phyloP scores from a whole-genome alignment of 108 stramenopile species.

The Pseudonitzschia multistriata region DNA sequence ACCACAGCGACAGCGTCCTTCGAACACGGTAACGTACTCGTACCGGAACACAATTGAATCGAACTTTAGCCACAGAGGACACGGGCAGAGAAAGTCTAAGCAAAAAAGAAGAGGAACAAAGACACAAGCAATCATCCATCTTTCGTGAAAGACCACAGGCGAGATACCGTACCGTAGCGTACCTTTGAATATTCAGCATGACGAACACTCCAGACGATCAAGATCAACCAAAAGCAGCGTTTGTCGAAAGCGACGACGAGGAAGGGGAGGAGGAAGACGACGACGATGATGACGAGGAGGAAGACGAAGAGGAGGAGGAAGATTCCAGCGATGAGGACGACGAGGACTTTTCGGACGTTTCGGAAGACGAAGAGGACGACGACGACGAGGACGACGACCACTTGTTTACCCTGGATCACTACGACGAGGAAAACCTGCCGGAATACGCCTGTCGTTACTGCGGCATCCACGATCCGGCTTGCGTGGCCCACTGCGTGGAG shows the following conservation, averaged over 20 bases:
- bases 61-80: no score
- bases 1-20: no score
- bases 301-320: slow-evolving; percentile 46
- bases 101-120: no score
- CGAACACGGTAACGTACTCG: no score
- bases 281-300: slow-evolving; percentile 39
- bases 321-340: slow-evolving; percentile 30
- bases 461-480: slow-evolving; percentile 92
- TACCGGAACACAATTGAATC: no score
- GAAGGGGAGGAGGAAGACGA: neutral
- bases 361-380: slow-evolving; percentile 52
- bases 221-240: neutral
- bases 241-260: neutral
- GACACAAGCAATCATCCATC: no score
- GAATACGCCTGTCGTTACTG: slow-evolving; percentile 95
- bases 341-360: slow-evolving; percentile 31
- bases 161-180: no score
- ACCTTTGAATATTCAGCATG: no score
- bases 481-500: slow-evolving; percentile 94
- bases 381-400: slow-evolving; percentile 61
- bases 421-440: slow-evolving; percentile 76
- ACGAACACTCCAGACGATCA: neutral
- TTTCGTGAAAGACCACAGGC: no score
- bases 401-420: slow-evolving; percentile 59
- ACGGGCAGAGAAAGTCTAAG: no score